Conservation (phyloP, 805 yeast genomes). For the Monosporozyma solicola region DNA sequence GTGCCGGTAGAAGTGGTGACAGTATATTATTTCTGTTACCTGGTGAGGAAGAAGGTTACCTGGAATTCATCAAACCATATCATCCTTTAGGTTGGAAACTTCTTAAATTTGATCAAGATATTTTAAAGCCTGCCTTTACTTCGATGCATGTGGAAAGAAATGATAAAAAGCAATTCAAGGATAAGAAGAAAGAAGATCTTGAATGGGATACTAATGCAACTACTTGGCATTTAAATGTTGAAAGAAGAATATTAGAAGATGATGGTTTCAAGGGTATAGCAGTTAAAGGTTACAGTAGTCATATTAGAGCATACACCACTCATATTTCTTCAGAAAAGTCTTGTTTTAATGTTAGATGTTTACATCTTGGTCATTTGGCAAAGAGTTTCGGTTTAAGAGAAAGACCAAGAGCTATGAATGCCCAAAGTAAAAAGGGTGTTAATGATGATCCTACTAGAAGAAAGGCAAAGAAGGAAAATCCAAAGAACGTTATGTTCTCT, state of each 20-base stretch:
- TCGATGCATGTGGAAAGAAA: conserved; percentile 25
- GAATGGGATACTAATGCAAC: conserved; percentile 94
- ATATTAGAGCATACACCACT: conserved; percentile 91
- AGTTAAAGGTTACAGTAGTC: conserved; percentile 74
- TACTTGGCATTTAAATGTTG: conserved; percentile 87
- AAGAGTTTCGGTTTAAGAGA: conserved; percentile 92
- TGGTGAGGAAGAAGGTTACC: conserved; percentile 78
- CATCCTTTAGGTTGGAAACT: conserved; percentile 50
- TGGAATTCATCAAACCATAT: conserved; percentile 47
- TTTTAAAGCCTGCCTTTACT: conserved; percentile 31
- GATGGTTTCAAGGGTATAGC: conserved; percentile 53
- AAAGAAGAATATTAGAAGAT: conserved; percentile 78
- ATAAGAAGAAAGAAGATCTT: conserved; percentile 25
- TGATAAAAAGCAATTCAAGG: conserved; percentile 27
- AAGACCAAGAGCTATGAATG: conserved; percentile 75
- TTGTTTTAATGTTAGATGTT: conserved; percentile 66
- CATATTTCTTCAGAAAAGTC: conserved; percentile 75
- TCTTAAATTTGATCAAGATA: conserved; percentile 39
- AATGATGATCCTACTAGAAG: conserved; percentile 26
- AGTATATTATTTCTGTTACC: conserved; percentile 78
- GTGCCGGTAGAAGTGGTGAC: conserved; percentile 85
- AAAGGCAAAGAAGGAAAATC: conserved; percentile 51
- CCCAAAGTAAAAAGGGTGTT: conserved; percentile 20
- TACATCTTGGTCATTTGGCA: conserved; percentile 94
- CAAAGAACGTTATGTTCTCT: conserved; percentile 64